A percentile compares a stretch with the other conserved stretches of the same genome.
Evolutionary conservation across 2,329 filamentous ascomycete genomes (phyloP).

Genomic region (Canariomyces notabilis): DNA sequence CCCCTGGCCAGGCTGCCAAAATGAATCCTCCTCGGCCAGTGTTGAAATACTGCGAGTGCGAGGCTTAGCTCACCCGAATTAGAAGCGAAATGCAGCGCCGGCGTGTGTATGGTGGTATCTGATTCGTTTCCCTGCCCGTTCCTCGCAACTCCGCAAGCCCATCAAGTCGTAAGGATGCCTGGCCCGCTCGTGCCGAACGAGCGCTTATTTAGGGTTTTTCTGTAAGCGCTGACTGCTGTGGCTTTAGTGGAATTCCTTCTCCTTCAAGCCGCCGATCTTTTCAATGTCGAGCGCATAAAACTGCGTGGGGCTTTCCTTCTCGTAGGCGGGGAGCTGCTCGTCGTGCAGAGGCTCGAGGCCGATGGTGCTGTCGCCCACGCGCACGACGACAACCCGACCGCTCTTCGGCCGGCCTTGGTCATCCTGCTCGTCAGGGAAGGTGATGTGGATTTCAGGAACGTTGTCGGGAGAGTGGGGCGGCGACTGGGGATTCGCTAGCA

Average conservation of each 20-base stretch:
- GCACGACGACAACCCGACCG: constrained; percentile 85
- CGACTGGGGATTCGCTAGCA: constrained; percentile 69
- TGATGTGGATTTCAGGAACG: constrained; percentile 94
- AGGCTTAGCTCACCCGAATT: constrained; percentile 4
- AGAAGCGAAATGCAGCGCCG: constrained; percentile 8
- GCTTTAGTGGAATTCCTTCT: constrained; percentile 58
- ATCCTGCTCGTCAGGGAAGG: constrained; percentile 93
- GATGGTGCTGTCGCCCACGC: constrained; percentile 80
- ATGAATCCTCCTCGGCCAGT: neutral
- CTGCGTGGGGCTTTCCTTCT: constrained; percentile 69
- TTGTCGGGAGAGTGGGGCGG: constrained; percentile 75
- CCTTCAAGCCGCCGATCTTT: constrained; percentile 87
- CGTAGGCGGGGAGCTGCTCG: constrained; percentile 78
- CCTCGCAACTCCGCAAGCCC: constrained; percentile 16
- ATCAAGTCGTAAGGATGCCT: constrained; percentile 15
- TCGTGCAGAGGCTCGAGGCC: constrained; percentile 85
- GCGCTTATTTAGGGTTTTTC: constrained; percentile 1
- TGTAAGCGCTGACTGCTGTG: neutral
- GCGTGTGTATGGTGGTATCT: constrained; percentile 16
- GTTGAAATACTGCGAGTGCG: constrained; percentile 1
- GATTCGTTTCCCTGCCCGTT: constrained; percentile 15
- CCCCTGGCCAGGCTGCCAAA: neutral
- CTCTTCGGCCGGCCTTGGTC: constrained; percentile 74
- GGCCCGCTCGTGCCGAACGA: constrained; percentile 4
- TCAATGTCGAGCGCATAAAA: constrained; percentile 96